Conservation (phyloP, 2,329 filamentous ascomycete species). For the Fusarium lateritium region DNA sequence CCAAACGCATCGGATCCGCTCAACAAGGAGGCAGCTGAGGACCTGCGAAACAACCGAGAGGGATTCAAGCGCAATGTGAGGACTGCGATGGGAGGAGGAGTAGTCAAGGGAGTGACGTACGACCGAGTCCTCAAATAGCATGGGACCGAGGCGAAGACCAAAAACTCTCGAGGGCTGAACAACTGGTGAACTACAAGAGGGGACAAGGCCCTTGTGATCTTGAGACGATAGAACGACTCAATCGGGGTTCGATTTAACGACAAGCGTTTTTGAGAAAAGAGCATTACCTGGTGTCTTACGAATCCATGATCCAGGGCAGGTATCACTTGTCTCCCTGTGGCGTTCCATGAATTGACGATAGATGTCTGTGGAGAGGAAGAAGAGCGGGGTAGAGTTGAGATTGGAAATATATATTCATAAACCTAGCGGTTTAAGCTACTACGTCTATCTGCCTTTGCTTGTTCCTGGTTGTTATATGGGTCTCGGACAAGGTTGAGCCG, state of each 20-base stretch:
- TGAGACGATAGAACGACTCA: conserved; percentile 25
- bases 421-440: conserved; percentile 2
- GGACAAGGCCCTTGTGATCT: conserved; percentile 17
- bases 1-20: conserved; percentile 97
- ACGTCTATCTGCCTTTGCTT: background rate
- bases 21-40: conserved; percentile 97
- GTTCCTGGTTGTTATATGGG: conserved; percentile 2
- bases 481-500: conserved; percentile 7
- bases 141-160: conserved; percentile 5
- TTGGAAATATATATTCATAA: conserved; percentile 19
- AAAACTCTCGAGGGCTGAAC: conserved; percentile 21
- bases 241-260: conserved; percentile 23
- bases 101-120: conserved; percentile 79
- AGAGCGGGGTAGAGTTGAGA: conserved; percentile 10
- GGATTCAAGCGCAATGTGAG: conserved; percentile 93
- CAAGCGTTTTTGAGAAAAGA: conserved; percentile 35
- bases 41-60: conserved; percentile 87
- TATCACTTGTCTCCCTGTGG: conserved; percentile 24
- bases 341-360: conserved; percentile 17
- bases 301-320: conserved; percentile 36
- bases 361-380: conserved; percentile 11
- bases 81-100: conserved; percentile 84
- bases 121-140: conserved; percentile 81
- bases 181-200: background rate
- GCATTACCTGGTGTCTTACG: conserved; percentile 36